Conservation (phyloP, 1,284 basidiomycete genomes). For the Cryptococcus sp. region DNA sequence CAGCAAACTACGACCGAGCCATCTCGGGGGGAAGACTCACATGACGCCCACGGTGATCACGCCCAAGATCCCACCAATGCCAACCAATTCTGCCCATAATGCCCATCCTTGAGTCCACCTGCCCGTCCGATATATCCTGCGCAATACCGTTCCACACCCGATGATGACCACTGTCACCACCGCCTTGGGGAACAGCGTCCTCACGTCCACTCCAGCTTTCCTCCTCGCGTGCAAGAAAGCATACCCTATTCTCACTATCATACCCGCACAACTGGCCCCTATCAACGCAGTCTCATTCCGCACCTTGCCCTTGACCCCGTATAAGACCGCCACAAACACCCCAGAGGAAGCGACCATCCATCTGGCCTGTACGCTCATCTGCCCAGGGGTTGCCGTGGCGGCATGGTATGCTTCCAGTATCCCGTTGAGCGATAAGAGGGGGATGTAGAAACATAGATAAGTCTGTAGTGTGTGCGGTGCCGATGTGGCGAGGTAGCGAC, state of each 20-base stretch:
- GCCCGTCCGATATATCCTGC: slow-evolving; percentile 5
- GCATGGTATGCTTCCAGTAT: slow-evolving; percentile 82
- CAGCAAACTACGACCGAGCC: neutral
- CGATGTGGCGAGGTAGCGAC: slow-evolving; percentile 63
- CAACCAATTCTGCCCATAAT: slow-evolving; percentile 21
- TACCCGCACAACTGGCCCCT: slow-evolving; percentile 56
- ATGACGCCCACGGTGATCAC: slow-evolving; percentile 25
- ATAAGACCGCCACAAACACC: slow-evolving; percentile 26
- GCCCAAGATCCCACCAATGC: slow-evolving; percentile 23
- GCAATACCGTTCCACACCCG: slow-evolving; percentile 9
- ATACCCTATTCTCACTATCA: slow-evolving; percentile 35
- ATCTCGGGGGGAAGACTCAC: slow-evolving; percentile 15
- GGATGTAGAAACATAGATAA: slow-evolving; percentile 75
- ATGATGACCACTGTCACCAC: slow-evolving; percentile 3
- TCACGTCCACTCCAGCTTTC: slow-evolving; percentile 3
- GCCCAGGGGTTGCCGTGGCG: slow-evolving; percentile 55
- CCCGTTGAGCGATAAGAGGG: slow-evolving; percentile 80
- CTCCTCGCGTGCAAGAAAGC: slow-evolving; percentile 11
- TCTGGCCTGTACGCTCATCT: slow-evolving; percentile 31
- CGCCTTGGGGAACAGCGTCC: slow-evolving; percentile 10
- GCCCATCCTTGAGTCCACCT: slow-evolving; percentile 18
- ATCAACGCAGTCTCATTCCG: slow-evolving; percentile 56
- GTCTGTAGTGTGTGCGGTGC: slow-evolving; percentile 62
- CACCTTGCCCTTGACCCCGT: neutral
- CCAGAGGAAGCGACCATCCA: slow-evolving; percentile 35